Percentiles rank a stretch among this genome's conserved stretches.
Evolutionary conservation across 768 basidiomycete species (phyloP).

Genomic region (Boletellus ananiceps): DNA sequence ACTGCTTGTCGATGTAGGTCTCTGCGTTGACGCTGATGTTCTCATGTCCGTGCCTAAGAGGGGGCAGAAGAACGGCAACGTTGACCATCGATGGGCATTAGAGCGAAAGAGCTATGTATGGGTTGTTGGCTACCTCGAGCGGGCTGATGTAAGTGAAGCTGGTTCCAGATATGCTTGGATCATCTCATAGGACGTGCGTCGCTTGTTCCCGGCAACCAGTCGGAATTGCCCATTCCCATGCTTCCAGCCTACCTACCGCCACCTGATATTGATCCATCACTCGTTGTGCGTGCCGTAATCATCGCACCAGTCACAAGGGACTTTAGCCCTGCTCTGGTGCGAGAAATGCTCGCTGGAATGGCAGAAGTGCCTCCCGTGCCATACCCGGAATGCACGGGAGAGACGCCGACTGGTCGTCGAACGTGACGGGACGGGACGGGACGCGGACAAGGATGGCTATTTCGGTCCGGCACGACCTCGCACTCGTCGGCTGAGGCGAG

Average conservation of each 20-base stretch:
- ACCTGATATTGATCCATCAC: constrained; percentile 38
- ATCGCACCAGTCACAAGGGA: constrained; percentile 42
- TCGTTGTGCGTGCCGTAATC: constrained; percentile 54
- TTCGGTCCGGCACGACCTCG: constrained; percentile 13
- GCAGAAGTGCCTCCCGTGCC: constrained; percentile 14
- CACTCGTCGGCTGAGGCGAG: constrained; percentile 13
- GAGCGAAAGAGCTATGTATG: constrained; percentile 50
- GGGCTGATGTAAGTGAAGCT: constrained; percentile 35
- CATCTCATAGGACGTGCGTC: constrained; percentile 16
- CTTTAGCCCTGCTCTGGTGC: constrained; percentile 34
- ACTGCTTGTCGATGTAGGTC: constrained; percentile 53
- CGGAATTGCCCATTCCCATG: constrained; percentile 37
- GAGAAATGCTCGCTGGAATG: constrained; percentile 21
- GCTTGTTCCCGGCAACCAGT: constrained; percentile 26
- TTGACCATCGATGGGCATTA: constrained; percentile 42
- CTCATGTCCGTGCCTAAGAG: constrained; percentile 12
- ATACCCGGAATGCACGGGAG: constrained; percentile 19
- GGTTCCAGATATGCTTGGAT: constrained; percentile 2
- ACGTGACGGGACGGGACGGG: constrained; percentile 2
- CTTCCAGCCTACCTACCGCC: constrained; percentile 39
- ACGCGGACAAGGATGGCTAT: neutral
- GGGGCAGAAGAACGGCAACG: constrained; percentile 6
- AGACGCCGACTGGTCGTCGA: neutral
- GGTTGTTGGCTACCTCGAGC: constrained; percentile 57
- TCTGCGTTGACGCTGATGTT: constrained; percentile 40